Evolutionary conservation across 345 rosid species (phyloP).

Genomic region (Mallotus nudiflorus): DNA sequence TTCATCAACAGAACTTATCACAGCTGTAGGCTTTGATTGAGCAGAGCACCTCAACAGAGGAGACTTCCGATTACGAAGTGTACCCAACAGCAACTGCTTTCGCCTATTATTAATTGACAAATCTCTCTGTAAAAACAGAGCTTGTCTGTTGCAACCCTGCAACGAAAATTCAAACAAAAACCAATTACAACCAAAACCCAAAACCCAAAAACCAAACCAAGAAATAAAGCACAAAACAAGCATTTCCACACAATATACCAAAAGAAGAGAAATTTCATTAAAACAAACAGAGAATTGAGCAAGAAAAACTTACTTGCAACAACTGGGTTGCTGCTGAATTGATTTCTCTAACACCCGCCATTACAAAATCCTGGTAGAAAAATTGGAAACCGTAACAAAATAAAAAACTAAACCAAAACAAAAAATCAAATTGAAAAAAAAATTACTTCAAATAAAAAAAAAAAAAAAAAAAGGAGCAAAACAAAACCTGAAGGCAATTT

Average conservation of each 20-base stretch:
- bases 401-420: too few species aligned
- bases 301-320: background rate
- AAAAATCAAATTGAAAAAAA: too few species aligned
- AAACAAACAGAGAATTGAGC: background rate
- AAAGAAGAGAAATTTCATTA: background rate
- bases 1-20: conserved; percentile 45
- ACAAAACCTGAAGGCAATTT: too few species aligned
- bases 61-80: conserved; percentile 8
- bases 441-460: too few species aligned
- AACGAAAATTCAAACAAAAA: background rate
- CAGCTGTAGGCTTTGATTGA: conserved; percentile 51
- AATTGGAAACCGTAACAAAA: too few species aligned
- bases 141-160: conserved; percentile 22
- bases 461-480: too few species aligned
- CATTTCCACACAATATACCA: too few species aligned
- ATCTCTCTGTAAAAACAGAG: conserved; percentile 11
- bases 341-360: conserved; percentile 16
- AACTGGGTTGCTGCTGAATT: conserved; percentile 2
- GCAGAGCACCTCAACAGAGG: conserved; percentile 48
- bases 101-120: conserved; percentile 14
- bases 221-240: background rate
- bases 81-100: conserved; percentile 24
- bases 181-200: too few species aligned
- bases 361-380: background rate
- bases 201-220: background rate